Percentiles rank a stretch among this genome's conserved stretches.
Evolutionary conservation across 768 basidiomycete genomes (phyloP).

Genomic region (Leccinum subgranulosum): DNA sequence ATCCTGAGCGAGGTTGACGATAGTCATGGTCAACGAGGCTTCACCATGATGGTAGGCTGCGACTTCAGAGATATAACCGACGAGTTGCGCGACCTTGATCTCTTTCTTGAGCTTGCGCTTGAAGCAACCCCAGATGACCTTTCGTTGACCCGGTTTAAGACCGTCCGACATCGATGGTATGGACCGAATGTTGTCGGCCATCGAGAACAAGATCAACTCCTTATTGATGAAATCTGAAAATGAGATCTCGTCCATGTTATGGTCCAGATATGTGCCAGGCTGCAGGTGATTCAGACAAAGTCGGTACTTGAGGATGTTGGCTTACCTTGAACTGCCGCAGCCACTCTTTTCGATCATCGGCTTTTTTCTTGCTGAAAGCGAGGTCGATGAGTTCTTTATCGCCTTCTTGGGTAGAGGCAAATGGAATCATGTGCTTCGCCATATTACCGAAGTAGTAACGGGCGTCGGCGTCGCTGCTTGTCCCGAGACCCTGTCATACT

Average conservation of each 20-base stretch:
- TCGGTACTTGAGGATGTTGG: neutral
- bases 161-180: constrained; percentile 95
- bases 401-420: constrained; percentile 73
- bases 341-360: constrained; percentile 99
- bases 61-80: constrained; percentile 92
- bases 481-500: constrained; percentile 81
- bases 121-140: constrained; percentile 95
- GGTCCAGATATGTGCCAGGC: constrained; percentile 94
- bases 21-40: constrained; percentile 79
- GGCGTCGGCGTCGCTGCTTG: constrained; percentile 85
- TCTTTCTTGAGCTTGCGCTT: constrained; percentile 90
- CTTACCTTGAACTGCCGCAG: constrained; percentile 83
- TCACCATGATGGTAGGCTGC: constrained; percentile 98
- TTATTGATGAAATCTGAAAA: constrained; percentile 97
- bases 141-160: constrained; percentile 95
- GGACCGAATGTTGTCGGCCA: constrained; percentile 98
- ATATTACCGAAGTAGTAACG: constrained; percentile 92
- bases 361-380: constrained; percentile 99
- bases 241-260: constrained; percentile 80
- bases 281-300: constrained; percentile 28
- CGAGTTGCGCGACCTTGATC: constrained; percentile 94
- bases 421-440: constrained; percentile 92
- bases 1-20: constrained; percentile 90
- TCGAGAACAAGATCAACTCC: constrained; percentile 96
- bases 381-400: constrained; percentile 92